Conservation (phyloP, 805 yeast genomes). For the Candida loeiensis region DNA sequence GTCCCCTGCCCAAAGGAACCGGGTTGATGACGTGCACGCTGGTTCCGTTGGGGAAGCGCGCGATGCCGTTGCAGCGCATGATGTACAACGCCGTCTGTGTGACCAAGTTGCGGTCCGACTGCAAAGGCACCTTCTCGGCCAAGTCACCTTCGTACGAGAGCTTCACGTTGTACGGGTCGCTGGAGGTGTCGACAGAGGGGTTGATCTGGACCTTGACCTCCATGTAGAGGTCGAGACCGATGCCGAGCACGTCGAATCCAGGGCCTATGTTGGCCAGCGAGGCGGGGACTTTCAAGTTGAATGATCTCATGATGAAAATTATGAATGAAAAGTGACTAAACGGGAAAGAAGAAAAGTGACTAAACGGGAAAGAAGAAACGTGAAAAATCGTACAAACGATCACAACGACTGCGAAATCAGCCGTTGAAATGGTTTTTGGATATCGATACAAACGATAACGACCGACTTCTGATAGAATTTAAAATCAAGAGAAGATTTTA, state of each 20-base stretch:
- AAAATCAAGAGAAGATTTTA: too few relatives aligned
- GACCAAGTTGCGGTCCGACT: slow-evolving; percentile 75
- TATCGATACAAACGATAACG: too few relatives aligned
- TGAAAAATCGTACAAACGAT: neutral
- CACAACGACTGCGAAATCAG: too few relatives aligned
- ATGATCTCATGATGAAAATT: slow-evolving; percentile 17
- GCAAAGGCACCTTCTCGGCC: slow-evolving; percentile 72
- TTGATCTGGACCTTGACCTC: slow-evolving; percentile 69
- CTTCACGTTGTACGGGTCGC: slow-evolving; percentile 65
- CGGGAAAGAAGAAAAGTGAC: neutral
- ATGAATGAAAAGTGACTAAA: neutral
- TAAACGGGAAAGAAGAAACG: neutral
- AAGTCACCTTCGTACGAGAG: slow-evolving; percentile 79
- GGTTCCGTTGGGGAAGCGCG: slow-evolving; percentile 81
- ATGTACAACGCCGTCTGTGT: slow-evolving; percentile 93
- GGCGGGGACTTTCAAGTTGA: slow-evolving; percentile 80
- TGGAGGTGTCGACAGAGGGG: slow-evolving; percentile 40
- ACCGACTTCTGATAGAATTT: too few relatives aligned
- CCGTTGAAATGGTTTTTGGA: too few relatives aligned
- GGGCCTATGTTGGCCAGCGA: slow-evolving; percentile 98
- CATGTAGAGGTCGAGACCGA: slow-evolving; percentile 75
- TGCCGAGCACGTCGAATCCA: slow-evolving; percentile 94
- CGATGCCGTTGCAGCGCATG: slow-evolving; percentile 73
- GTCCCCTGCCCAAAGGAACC: slow-evolving; percentile 93
- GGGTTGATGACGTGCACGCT: slow-evolving; percentile 79